phyloP scores from a whole-genome alignment of 2,329 filamentous ascomycete species.

The Tolypocladium tundrense region DNA sequence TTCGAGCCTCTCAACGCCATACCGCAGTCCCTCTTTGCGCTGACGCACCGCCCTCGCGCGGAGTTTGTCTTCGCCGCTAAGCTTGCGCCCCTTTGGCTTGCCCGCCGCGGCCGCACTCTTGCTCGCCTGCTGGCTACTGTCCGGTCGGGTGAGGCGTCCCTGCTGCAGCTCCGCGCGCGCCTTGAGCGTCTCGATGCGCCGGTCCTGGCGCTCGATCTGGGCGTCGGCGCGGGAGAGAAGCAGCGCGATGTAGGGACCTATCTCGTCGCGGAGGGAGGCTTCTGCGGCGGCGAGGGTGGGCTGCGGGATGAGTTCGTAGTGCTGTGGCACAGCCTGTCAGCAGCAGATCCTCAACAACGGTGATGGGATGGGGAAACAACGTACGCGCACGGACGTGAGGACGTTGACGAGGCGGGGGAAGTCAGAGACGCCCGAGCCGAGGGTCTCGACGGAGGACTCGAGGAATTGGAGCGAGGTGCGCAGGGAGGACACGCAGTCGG shows the following conservation, averaged over 20 bases:
- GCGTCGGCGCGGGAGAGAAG: conserved; percentile 74
- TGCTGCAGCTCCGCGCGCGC: conserved; percentile 77
- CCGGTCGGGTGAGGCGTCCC: conserved; percentile 40
- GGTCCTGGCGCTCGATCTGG: conserved; percentile 71
- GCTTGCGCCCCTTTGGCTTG: conserved; percentile 16
- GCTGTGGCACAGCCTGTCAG: conserved; percentile 34
- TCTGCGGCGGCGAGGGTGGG: conserved; percentile 74
- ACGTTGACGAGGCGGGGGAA: conserved; percentile 45
- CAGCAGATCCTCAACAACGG: not conserved
- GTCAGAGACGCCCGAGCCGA: conserved; percentile 46
- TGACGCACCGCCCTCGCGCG: conserved; percentile 55
- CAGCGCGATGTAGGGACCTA: conserved; percentile 73
- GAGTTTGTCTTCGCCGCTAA: conserved; percentile 44
- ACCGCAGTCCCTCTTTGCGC: conserved; percentile 77
- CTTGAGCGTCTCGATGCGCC: conserved; percentile 74
- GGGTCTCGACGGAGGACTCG: conserved; percentile 47
- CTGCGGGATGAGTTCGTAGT: conserved; percentile 88
- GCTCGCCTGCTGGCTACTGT: conserved; percentile 6
- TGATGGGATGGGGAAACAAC: conserved; percentile 9
- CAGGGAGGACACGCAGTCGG: conserved; percentile 49
- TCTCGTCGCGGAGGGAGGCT: conserved; percentile 74
- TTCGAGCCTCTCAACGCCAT: conserved; percentile 77
- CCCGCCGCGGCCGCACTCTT: conserved; percentile 3
- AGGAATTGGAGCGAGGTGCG: conserved; percentile 51
- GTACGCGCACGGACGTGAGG: conserved; percentile 47